Evolutionary conservation across 1,284 basidiomycete species (phyloP).

Genomic region (Dichomitus squalens): DNA sequence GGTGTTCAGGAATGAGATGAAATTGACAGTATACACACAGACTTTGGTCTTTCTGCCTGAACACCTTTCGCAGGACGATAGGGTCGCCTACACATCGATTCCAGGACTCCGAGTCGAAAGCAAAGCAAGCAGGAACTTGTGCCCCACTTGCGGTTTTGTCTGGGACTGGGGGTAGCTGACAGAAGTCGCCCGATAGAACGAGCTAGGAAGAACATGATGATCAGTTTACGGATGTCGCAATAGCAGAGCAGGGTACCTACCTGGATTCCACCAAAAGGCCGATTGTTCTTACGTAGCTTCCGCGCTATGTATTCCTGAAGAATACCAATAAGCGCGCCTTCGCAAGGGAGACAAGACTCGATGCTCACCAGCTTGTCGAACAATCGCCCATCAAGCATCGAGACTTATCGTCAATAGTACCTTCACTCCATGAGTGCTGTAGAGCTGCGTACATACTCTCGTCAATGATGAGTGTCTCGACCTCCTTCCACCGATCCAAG

Average conservation of each 20-base stretch:
- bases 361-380: slow-evolving; percentile 79
- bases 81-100: slow-evolving; percentile 73
- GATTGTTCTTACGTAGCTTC: slow-evolving; percentile 47
- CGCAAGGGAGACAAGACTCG: too few relatives aligned
- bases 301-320: too few relatives aligned
- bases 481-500: slow-evolving; percentile 42
- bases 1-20: neutral
- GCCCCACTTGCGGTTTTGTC: slow-evolving; percentile 50
- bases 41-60: slow-evolving; percentile 72
- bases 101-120: slow-evolving; percentile 92
- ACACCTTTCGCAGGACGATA: slow-evolving; percentile 90
- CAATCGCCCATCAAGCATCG: slow-evolving; percentile 94
- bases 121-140: slow-evolving; percentile 63
- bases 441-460: slow-evolving; percentile 61
- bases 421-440: neutral
- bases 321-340: too few relatives aligned
- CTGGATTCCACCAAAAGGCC: slow-evolving; percentile 96
- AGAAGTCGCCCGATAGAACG: slow-evolving; percentile 94
- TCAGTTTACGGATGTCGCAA: neutral
- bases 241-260: slow-evolving; percentile 38
- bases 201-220: slow-evolving; percentile 47
- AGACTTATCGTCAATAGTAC: slow-evolving; percentile 61
- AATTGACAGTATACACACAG: slow-evolving; percentile 20
- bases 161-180: slow-evolving; percentile 96
- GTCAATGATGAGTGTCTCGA: slow-evolving; percentile 88